Evolutionary conservation across 805 yeast genomes (phyloP).

Genomic region (Starmera amethionina): DNA sequence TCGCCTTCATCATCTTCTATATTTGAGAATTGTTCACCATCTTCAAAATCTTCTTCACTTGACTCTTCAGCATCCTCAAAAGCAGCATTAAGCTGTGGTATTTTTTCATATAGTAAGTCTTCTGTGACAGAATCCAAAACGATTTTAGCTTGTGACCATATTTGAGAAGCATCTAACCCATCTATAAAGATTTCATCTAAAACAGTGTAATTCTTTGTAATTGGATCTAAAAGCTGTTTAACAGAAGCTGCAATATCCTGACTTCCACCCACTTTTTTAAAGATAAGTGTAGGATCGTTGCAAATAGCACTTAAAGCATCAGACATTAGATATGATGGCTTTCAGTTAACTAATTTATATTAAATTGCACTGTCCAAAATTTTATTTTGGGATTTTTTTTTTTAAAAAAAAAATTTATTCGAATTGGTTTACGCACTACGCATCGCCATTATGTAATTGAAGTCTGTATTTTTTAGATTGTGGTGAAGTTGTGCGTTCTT

Average conservation of each 20-base stretch:
- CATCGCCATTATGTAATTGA: no score
- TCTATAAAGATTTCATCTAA: slow-evolving; percentile 76
- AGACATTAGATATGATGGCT: neutral
- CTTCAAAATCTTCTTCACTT: slow-evolving; percentile 8
- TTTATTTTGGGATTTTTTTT: no score
- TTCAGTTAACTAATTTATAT: no score
- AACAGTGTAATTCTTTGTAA: slow-evolving; percentile 31
- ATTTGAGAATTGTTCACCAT: slow-evolving; percentile 10
- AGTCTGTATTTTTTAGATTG: no score
- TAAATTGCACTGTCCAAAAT: no score
- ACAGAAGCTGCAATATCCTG: slow-evolving; percentile 9
- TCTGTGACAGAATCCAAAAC: slow-evolving; percentile 73
- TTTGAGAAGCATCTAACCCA: slow-evolving; percentile 83
- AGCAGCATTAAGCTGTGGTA: slow-evolving; percentile 37
- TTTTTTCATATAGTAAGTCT: slow-evolving; percentile 42
- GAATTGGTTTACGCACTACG: no score
- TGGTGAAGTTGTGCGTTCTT: no score
- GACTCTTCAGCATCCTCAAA: slow-evolving; percentile 11
- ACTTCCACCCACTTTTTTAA: neutral
- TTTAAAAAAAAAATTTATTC: no score
- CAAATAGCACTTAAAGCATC: neutral
- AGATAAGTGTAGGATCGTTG: neutral
- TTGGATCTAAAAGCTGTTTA: slow-evolving; percentile 17
- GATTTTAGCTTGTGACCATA: slow-evolving; percentile 88
- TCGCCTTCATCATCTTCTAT: slow-evolving; percentile 11